Base-by-base conservation (phyloP, 2,329 filamentous ascomycete genomes). In the Sordariomycetes sp. region DNA sequence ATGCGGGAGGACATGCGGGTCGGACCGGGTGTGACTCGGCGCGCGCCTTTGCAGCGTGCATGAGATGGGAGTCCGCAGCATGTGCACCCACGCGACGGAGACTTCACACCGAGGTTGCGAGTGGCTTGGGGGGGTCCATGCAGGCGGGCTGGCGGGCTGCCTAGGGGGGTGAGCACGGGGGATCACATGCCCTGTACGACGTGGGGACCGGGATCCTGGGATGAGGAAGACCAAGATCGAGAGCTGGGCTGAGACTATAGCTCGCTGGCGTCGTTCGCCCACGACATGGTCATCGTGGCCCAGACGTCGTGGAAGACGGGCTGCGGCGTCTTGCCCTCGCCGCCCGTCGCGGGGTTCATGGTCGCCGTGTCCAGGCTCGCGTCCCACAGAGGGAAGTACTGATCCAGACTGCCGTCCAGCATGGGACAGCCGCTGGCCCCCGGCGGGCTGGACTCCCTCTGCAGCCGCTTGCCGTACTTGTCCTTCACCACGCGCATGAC, bases 401-500 rank as follows among this genome's bases (percentile, higher is more conserved):
- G 44, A n/a, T 68, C 60, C 37, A 72, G 40, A 37, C 58, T 69
- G 8, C 61, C 65, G 40, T 73, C 68, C 26, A 72, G 50, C 63
- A 73, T 67, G 11, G 70, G 70, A 38, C 70, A 74, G 5, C 51
- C 54, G 9, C 12, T 10, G 17, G 19, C 14, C 11, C 39, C n/a
- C 39, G 24, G 18, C 14, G 30, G 14, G 41, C 56, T 49, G 26
- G 61, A 40, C 30, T 49, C 48, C n/a, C n/a, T n/a, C 4, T 55
- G 57, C 4, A 64, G 42, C 19, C 64, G 57, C 28, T 49, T 57
- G 26, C 58, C 51, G 44, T 63, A 72, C 50, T 69, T 72, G 15
- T 46, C 46, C 46, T 51, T 61, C 26, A 74, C 55, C 11, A 68
- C 58, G 2, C 51, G 50, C 4, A 74, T 43, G 21, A 74, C 58